Base-by-base conservation (phyloP, 768 basidiomycete genomes). In the Auriscalpium orientale region DNA sequence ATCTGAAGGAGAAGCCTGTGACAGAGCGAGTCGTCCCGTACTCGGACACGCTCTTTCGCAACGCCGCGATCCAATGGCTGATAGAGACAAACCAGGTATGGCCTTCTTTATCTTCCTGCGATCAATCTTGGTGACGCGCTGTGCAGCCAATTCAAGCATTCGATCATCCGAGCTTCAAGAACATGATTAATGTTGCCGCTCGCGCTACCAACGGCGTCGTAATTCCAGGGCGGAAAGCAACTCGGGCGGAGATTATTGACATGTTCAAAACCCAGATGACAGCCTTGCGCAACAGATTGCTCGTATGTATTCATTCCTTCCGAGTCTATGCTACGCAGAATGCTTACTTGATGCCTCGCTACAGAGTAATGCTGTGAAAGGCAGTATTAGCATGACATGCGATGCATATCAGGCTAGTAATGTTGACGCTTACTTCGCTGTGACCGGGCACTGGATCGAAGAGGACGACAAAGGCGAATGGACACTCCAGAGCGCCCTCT, bases 351-450 rank as follows among this genome's bases (percentile, higher is more conserved):
- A 21, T 11, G 7, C 38, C 21, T 20, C 33, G 28, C 18, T 4
- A 61, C 56, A 55, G 18, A 59, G 65, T 46, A 46, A 53, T 0
- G 49, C 40, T 2, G 66, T 67, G 10, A 54, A 37, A 8, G 71
- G 71, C 4, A n/a, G 51, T 8, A 64, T 72, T 38, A 69, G 61
- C 43, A 20, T 71, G 8, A 77, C 73, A 4, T 72, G 72, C 59
- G 70, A 77, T 61, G 72, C 66, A 13, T 76, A 74, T 75, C 72
- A 73, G 49, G 74, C 74, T 2, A 50, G 37, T 9, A 75, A 72
- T 56, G 56, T 58, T 1, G 72, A 76, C 60, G 67, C 62, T 1
- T 77, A 76, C 59, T 72, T 72, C 59, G 74, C 67, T 0, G 69
- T 73, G 5, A 76, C 70, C 0, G 71, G 66, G 0, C 71, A 73